These are phyloP conservation scores for Bipolaris sorokiniana DNA, from an alignment of 2,329 filamentous ascomycete genomes.

Conservation along the genomic window DNA sequence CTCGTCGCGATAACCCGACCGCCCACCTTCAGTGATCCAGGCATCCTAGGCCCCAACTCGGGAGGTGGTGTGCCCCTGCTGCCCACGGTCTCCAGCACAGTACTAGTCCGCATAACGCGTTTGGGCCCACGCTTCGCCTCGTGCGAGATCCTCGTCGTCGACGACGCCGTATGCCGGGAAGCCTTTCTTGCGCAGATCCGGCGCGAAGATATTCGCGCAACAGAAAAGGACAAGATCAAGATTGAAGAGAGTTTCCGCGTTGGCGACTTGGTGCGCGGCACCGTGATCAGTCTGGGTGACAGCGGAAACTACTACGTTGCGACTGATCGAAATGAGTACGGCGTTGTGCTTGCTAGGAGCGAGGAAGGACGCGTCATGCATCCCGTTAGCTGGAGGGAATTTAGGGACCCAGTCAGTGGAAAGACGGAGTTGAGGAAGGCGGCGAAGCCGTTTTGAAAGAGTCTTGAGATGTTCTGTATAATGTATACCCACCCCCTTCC, in stretches of 20 bases:
- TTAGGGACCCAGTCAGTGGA: slow-evolving; percentile 81
- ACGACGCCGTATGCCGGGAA: slow-evolving; percentile 68
- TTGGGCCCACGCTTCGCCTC: slow-evolving; percentile 85
- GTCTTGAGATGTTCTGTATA: background rate
- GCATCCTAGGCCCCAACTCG: slow-evolving; percentile 30
- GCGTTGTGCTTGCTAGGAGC: slow-evolving; percentile 90
- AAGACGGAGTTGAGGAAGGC: slow-evolving; percentile 84
- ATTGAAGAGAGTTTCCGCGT: slow-evolving; percentile 91
- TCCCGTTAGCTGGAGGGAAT: slow-evolving; percentile 94
- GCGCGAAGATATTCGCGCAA: slow-evolving; percentile 88
- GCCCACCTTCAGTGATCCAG: slow-evolving; percentile 18
- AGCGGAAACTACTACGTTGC: slow-evolving; percentile 95
- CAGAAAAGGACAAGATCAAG: slow-evolving; percentile 93
- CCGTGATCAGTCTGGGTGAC: slow-evolving; percentile 89
- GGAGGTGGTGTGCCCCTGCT: slow-evolving; percentile 70
- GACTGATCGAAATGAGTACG: slow-evolving; percentile 88
- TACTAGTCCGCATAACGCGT: slow-evolving; percentile 84
- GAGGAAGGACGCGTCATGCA: slow-evolving; percentile 90
- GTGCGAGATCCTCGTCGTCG: slow-evolving; percentile 83
- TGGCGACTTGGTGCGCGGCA: slow-evolving; percentile 86
- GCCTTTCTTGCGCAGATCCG: slow-evolving; percentile 87
- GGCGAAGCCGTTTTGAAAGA: slow-evolving; percentile 74
- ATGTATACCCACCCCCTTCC: too few species aligned
- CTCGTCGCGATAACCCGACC: slow-evolving; percentile 48
- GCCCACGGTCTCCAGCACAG: slow-evolving; percentile 78